Base-by-base conservation (phyloP, 1,284 basidiomycete species). In the Acaromyces ingoldii region DNA sequence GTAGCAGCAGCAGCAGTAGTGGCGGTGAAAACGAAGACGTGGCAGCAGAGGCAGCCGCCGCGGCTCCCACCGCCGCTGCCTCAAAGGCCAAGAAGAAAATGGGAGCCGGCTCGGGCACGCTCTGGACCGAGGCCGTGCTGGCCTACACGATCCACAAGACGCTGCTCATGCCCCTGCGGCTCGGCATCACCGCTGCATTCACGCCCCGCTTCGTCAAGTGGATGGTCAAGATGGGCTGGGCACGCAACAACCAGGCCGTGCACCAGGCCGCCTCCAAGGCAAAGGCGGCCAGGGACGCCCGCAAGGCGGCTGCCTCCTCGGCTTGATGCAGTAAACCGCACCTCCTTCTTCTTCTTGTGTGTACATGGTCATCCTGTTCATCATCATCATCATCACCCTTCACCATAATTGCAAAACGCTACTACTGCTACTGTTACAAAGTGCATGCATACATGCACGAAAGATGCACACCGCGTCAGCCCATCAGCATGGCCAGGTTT, bases 61-160 rank as follows among this genome's bases (percentile, higher is more conserved):
- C 51, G 6, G 4, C 46, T 46, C 17, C 42, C 17, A 11, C n/a
- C 29, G 34, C 19, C 25, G 36, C 17, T 37, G 17, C 17, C 17
- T 17, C 3, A 4, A 22, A 37, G 17, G 36, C 22, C 11, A 25
- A 22, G 5, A 53, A 53, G 10, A 13, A 30, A 25, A 33, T 13
- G 5, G 30, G 42, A 13, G 22, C 7, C 17, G 39, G 24, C 26
- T 39, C 21, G n/a, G 28, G 24, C 47, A 48, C 46, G 4, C 51
- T 96, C 6, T 92, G 89, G 77, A 91, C 92, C 30, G 95, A 96
- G 82, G 78, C 91, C 36, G 83, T 90, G 0, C 79, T 98, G 55
- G 93, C 95, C 6, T 98, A 92, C 76, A 88, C 88, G 6, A 85
- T 98, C 49, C 93, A 98, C 82, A 98, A 98, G 79, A 95, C 91